Evolutionary conservation across 179 eudicot genomes (phyloP).

Genomic region (Beta corolliflora): DNA sequence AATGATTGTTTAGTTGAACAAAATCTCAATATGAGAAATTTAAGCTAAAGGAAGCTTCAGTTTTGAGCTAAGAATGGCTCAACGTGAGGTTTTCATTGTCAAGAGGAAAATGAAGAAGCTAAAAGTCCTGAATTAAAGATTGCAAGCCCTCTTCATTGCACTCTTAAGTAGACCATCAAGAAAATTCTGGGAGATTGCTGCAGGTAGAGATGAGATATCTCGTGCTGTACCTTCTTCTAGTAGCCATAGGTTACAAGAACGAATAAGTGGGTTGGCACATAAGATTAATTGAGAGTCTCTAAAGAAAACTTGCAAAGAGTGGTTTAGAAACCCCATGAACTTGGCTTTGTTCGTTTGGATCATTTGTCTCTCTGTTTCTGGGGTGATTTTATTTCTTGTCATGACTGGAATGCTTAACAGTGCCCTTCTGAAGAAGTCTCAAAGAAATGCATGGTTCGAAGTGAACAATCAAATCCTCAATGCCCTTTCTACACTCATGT

Average conservation of each 20-base stretch:
- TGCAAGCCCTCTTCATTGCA: slow-evolving; percentile 38
- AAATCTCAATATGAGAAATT: slow-evolving; percentile 13
- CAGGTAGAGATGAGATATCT: slow-evolving; percentile 62
- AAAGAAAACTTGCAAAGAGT: slow-evolving; percentile 49
- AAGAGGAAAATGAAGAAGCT: slow-evolving; percentile 42
- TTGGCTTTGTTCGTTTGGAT: slow-evolving; percentile 81
- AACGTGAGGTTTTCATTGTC: slow-evolving; percentile 33
- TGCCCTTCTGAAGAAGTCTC: slow-evolving; percentile 60
- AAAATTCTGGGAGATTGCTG: slow-evolving; percentile 68
- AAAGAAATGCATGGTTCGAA: slow-evolving; percentile 85
- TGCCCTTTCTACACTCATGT: slow-evolving; percentile 88
- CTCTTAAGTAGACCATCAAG: slow-evolving; percentile 43
- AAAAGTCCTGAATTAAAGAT: slow-evolving; percentile 33
- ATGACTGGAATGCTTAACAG: slow-evolving; percentile 85
- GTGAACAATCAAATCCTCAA: slow-evolving; percentile 91
- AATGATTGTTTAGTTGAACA: neutral
- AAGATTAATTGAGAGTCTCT: slow-evolving; percentile 68
- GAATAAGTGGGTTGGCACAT: slow-evolving; percentile 50
- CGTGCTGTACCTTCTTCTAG: slow-evolving; percentile 57
- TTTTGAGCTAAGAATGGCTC: slow-evolving; percentile 38
- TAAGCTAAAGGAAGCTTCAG: slow-evolving; percentile 3
- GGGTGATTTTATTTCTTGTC: slow-evolving; percentile 89
- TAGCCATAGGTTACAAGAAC: slow-evolving; percentile 49
- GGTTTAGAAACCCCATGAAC: slow-evolving; percentile 82
- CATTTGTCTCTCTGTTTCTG: slow-evolving; percentile 65